Base-by-base conservation (phyloP, 371 early-diverging fungal genomes). In the Zychaea mexicana region DNA sequence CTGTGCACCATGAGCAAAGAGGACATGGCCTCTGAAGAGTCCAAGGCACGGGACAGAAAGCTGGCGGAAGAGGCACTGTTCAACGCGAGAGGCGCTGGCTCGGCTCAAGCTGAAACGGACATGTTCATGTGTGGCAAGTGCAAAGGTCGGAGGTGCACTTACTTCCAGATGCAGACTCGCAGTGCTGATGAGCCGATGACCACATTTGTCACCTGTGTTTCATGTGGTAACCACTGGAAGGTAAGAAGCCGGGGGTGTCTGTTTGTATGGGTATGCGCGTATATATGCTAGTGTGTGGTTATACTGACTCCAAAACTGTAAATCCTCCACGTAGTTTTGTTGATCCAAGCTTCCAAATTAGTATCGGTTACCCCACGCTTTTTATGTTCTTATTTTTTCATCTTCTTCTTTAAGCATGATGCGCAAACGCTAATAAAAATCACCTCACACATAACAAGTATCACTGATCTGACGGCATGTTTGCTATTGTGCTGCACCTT, bases 121-220 rank as follows among this genome's bases (percentile, higher is more conserved):
- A 88, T 89, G 87, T 98, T 98, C 83, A 90, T 85, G 69, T 98
- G 99, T 70, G 96, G 96, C 38, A 94, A 94, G 73, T 99, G 99
- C 85, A 88, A 88, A 56, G 71, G 86, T 47, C 86, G 97, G 55
- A 94, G 90, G 70, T 91, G 92, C 65, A 90, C 92, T 9, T 99
- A 97, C 79, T 97, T 90, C 83, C 99, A 99, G 85, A 99, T 98
- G 62, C 82, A 81, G 68, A 81, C 82, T 28, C 86, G 99, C 46
- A 93, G 94, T 70, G 99, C 99, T 22, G 99, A 99, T 89, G 99
- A 98, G 82, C 98, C 98, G 10, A 98, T 97, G 97, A 95, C 96
- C 3, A 95, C 96, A 0, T 96, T 96, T 81, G 95, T 94, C 47
- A 95, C 94, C 7, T 97, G 97, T 71, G 81, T 86, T 32, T 72